Base-by-base conservation (phyloP, 2,329 filamentous ascomycete species). In the Talaromyces pinophilus region DNA sequence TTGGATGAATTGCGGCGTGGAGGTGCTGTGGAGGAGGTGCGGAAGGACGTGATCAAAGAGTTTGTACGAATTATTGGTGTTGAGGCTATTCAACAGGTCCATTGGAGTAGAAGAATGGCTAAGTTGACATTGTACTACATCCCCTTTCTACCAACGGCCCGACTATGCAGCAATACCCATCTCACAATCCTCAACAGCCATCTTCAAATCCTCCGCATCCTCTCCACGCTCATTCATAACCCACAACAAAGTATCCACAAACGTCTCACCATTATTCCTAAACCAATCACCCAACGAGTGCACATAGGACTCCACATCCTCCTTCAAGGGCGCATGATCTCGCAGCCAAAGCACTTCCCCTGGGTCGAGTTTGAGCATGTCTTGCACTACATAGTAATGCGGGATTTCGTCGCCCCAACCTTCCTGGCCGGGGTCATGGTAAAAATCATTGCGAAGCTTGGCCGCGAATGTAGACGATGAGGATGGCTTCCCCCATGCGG, bases 381-480 rank as follows among this genome's bases (percentile, higher is more conserved):
- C 86, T 70, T 89, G 85, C 3, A 89, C 82, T 5, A 88, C 80
- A 69, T 89, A 88, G 73, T 88, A 88, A 68, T 88, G 86, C 15
- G 82, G 80, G 60, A 88, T 85, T 64, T 88, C 86, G 70, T 88
- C 86, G 35, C 87, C 87, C 87, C 87, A 89, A 28, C 87, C 87
- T 74, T 88, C 85, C n/a, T 80, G 78, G 7, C 84, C 85, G 3
- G 84, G 78, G 35, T 87, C 84, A 67, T 85, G 82, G 68, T 78
- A 79, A 2, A 82, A 73, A 52, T 83, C 81, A 25, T 82, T 77
- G 4, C 78, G 80, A 68, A 82, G 83, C 69, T 82, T 82, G 44
- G 81, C 79, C 52, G 80, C 76, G 71, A 82, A 79, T 70, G 63
- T 55, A 1, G 55, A 48, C 17, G 55, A 35, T 30, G 63, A 22